These are phyloP conservation scores for Magnusiomyces magnusii DNA, from an alignment of 1,139 yeast species.

Conservation along the genomic window DNA sequence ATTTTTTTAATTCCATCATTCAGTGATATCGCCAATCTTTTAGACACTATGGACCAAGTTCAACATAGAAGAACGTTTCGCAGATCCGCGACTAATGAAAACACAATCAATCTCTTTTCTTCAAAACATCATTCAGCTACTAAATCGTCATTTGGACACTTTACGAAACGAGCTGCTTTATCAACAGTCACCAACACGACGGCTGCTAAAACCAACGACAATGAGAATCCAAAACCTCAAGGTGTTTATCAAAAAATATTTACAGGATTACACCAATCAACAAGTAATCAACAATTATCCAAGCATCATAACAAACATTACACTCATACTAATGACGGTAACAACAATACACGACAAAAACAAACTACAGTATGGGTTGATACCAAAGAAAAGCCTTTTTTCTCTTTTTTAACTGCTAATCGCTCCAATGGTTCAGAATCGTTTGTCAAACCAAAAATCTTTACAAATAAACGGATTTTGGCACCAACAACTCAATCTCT, in stretches of 20 bases:
- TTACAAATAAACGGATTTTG: not conserved
- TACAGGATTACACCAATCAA: no score
- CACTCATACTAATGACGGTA: not conserved
- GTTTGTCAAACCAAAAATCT: not conserved
- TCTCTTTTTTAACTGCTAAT: not conserved
- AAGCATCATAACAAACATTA: not conserved
- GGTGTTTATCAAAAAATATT: no score
- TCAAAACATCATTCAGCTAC: not conserved
- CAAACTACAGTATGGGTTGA: not conserved
- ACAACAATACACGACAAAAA: not conserved
- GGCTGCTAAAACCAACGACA: not conserved
- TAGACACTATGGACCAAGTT: conserved; percentile 9
- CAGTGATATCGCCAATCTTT: no score
- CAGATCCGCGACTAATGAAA: conserved; percentile 7
- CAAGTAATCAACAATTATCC: not conserved
- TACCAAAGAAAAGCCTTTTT: not conserved
- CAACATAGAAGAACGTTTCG: conserved; percentile 4
- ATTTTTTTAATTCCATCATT: not conserved
- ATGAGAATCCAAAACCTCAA: not conserved
- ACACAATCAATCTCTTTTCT: conserved; percentile 2
- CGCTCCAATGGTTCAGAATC: conserved; percentile 2
- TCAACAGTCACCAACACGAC: conserved; percentile 13
- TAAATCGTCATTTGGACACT: not conserved
- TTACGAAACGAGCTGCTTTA: conserved; percentile 7
- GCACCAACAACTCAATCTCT: not conserved